These are phyloP conservation scores for Penicillium canescens DNA, from an alignment of 495 filamentous ascomycete species.

Conservation along the genomic window DNA sequence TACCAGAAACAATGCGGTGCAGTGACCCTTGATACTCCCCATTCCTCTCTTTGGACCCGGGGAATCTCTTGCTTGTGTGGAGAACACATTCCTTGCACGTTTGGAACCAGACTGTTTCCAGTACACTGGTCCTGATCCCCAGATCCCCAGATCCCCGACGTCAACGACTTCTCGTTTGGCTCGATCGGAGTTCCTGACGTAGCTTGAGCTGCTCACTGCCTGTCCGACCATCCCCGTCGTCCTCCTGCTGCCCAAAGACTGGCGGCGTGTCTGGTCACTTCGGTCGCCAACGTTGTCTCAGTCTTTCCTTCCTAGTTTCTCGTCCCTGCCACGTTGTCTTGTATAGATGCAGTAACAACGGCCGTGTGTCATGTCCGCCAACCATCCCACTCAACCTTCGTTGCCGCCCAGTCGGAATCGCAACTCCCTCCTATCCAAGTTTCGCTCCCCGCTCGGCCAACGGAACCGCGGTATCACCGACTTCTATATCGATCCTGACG, in stretches of 20 bases:
- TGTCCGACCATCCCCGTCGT: constrained; percentile 6
- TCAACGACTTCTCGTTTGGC: constrained; percentile 12
- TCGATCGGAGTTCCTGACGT: constrained; percentile 16
- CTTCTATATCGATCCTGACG: constrained; percentile 73
- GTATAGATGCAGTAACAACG: constrained; percentile 41
- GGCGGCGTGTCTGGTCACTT: neutral
- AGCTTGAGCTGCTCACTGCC: constrained; percentile 6
- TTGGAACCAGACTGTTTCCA: constrained; percentile 20
- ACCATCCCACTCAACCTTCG: constrained; percentile 37
- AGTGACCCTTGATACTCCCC: constrained; percentile 27
- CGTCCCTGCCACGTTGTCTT: constrained; percentile 21
- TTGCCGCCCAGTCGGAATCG: constrained; percentile 47
- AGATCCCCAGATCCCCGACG: constrained; percentile 7
- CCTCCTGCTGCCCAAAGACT: neutral
- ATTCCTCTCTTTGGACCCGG: constrained; percentile 19
- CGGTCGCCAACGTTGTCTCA: constrained; percentile 5
- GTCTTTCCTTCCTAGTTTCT: constrained; percentile 9
- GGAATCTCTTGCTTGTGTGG: constrained; percentile 15
- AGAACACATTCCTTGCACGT: constrained; percentile 19
- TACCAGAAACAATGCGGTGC: constrained; percentile 39
- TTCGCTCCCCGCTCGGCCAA: constrained; percentile 62
- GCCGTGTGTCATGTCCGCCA: constrained; percentile 49
- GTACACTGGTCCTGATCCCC: constrained; percentile 7
- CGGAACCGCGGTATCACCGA: constrained; percentile 75
- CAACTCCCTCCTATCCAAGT: constrained; percentile 55